Evolutionary conservation across 805 yeast genomes (phyloP), one percentile per base, ranked within the genome.

Genomic region (Yamadazyma sp.): DNA sequence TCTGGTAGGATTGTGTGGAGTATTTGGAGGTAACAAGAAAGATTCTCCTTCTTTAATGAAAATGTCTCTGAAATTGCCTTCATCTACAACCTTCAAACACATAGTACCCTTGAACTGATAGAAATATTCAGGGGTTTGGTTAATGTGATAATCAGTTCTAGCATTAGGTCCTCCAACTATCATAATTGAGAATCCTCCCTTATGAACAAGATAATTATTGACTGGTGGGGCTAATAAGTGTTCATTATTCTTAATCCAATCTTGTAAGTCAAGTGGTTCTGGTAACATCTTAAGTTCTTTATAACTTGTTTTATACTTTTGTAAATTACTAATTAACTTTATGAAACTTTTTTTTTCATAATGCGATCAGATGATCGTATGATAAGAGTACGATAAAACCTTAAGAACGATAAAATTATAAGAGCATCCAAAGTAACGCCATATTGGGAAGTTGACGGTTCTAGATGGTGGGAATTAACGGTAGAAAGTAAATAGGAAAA

Each of bases 161-260:
- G 82, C 95, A 56, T 89, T 89, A 3, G 97, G 97, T 0, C 97
- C 97, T 11, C 97, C 97, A 1, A 89, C 95, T 33, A 88, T 80
- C 96, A 89, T 89, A 23, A 88, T 87, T 0, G 96, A 88, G 56
- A 84, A 85, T 0, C 96, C 96, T 4, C 94, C 96, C 31, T 88
- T 70, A 58, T 89, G 95, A 19, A 89, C 75, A 52, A 96, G 87
- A 62, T 63, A 89, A 55, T 89, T 89, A 58, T 87, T 87, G 22
- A 89, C 96, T 1, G 97, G 97, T 1, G 97, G 97, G 56, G 85
- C 80, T 24, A 89, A 70, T 10, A 86, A 69, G 45, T 84, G 78
- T 15, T 70, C 67, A 57, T 89, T 86, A 50, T 85, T 94, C 25
- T 69, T 66, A 12, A 89, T 73, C 96, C 97, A 89, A 48, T 77